Conservation (phyloP, 176 grass and related monocot species). For the Cenchrus fungigraminus region DNA sequence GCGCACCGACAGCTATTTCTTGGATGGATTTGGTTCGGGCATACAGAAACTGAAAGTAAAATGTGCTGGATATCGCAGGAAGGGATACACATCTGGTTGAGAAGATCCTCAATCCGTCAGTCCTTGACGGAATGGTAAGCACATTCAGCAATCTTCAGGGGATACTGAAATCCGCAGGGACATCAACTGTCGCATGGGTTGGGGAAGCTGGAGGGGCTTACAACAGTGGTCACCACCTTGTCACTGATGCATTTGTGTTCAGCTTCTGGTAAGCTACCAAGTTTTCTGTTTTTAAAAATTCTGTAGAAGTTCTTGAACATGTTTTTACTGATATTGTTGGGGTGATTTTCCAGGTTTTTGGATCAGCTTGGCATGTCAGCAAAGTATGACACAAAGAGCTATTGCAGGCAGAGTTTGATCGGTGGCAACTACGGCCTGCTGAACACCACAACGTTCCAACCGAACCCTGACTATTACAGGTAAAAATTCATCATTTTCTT, state of each 20-base stretch:
- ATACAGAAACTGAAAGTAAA: background rate
- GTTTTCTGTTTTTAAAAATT: background rate
- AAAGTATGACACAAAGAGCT: slow-evolving; percentile 71
- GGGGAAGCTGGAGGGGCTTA: slow-evolving; percentile 90
- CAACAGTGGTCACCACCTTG: slow-evolving; percentile 91
- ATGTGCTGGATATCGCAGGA: slow-evolving; percentile 39
- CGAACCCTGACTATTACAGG: slow-evolving; percentile 90
- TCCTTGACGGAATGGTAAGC: slow-evolving; percentile 59
- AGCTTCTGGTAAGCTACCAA: slow-evolving; percentile 76
- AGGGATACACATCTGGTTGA: slow-evolving; percentile 70
- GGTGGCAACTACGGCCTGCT: slow-evolving; percentile 90
- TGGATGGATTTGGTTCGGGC: background rate
- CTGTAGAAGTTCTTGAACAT: background rate
- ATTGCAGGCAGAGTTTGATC: slow-evolving; percentile 74
- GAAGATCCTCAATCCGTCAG: slow-evolving; percentile 73
- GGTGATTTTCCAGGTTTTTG: slow-evolving; percentile 46
- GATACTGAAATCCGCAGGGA: slow-evolving; percentile 59
- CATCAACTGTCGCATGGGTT: slow-evolving; percentile 70
- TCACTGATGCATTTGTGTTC: slow-evolving; percentile 88
- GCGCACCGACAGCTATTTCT: background rate
- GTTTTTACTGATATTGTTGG: background rate
- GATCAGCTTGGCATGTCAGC: slow-evolving; percentile 78
- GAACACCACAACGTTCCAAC: slow-evolving; percentile 65
- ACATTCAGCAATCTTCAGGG: slow-evolving; percentile 65
- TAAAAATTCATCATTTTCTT: slow-evolving; percentile 39